Percentiles rank a stretch among this genome's conserved stretches.
phyloP scores from a whole-genome alignment of 2,329 filamentous ascomycete species.

The Ciborinia camelliae region DNA sequence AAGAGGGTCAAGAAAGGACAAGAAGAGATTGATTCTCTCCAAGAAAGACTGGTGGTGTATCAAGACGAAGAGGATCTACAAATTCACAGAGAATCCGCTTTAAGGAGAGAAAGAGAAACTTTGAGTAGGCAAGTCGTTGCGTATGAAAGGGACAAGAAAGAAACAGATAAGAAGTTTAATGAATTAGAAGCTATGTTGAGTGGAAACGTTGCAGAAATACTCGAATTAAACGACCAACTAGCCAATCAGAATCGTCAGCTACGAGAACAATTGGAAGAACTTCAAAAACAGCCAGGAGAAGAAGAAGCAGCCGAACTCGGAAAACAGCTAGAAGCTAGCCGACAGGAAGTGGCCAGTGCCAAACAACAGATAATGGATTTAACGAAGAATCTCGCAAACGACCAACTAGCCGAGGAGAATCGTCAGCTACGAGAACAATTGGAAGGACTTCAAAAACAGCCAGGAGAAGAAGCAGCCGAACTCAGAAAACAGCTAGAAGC shows the following conservation, averaged over 20 bases:
- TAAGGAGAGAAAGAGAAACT: neutral
- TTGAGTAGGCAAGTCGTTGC: neutral
- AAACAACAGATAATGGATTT: neutral
- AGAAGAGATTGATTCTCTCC: no score
- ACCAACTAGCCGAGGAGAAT: neutral
- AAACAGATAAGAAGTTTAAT: neutral
- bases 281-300: neutral
- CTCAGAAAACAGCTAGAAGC: neutral
- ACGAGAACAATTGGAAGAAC: neutral
- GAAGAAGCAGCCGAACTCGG: neutral
- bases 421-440: neutral
- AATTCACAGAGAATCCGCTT: no score
- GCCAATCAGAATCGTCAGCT: neutral
- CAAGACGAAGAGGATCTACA: no score
- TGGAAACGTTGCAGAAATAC: neutral
- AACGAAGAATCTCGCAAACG: neutral
- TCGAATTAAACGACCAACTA: neutral
- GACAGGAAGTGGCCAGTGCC: neutral
- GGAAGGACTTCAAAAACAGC: neutral
- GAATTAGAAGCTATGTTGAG: neutral
- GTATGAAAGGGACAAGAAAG: rapidly evolving
- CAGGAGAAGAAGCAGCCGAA: neutral
- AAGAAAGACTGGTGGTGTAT: no score
- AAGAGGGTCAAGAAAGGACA: no score
- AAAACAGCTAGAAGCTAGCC: neutral